A percentile compares a stretch with the other conserved stretches of the same genome.
These are phyloP conservation scores for Helotiales sp. DNA, from an alignment of 2,329 filamentous ascomycete genomes.

Conservation along the genomic window DNA sequence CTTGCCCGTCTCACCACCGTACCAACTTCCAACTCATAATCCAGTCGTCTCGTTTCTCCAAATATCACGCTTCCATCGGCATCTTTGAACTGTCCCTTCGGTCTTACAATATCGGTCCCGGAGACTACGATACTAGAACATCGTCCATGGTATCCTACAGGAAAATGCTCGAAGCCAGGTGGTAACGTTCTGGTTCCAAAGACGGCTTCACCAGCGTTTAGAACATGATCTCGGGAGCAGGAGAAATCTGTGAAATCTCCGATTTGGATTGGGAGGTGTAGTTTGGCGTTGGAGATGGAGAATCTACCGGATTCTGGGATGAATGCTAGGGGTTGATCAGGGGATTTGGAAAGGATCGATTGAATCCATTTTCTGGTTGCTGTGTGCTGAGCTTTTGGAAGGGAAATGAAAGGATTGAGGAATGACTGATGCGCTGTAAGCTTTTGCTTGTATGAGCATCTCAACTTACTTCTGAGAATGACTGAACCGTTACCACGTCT, in stretches of 20 bases:
- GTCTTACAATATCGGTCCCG: slow-evolving; percentile 48
- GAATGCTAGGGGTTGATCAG: too few relatives aligned
- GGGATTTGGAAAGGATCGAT: slow-evolving; percentile 31
- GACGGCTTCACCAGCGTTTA: slow-evolving; percentile 48
- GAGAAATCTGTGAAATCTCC: slow-evolving; percentile 60
- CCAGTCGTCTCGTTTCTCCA: slow-evolving; percentile 34
- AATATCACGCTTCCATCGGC: slow-evolving; percentile 21
- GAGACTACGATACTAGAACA: slow-evolving; percentile 53
- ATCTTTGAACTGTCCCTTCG: slow-evolving; percentile 44
- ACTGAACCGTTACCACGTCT: slow-evolving; percentile 20
- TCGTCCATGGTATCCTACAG: slow-evolving; percentile 53
- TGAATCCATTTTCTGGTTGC: slow-evolving; percentile 44
- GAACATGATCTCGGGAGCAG: slow-evolving; percentile 52
- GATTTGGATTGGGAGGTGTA: slow-evolving; percentile 56
- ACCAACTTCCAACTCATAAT: slow-evolving; percentile 33
- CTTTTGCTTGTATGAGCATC: not conserved
- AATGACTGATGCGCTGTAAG: slow-evolving; percentile 32
- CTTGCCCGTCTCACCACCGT: slow-evolving; percentile 33
- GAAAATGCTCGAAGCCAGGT: slow-evolving; percentile 49
- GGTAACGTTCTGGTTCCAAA: slow-evolving; percentile 41
- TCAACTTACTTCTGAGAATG: slow-evolving; percentile 7
- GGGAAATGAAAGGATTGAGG: slow-evolving; percentile 51
- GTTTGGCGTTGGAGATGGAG: slow-evolving; percentile 40
- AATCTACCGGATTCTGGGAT: slow-evolving; percentile 29
- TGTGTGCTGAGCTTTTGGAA: slow-evolving; percentile 40